Evolutionary conservation across 2,329 filamentous ascomycete species (phyloP).

Genomic region (Cladophialophora chaetospira): DNA sequence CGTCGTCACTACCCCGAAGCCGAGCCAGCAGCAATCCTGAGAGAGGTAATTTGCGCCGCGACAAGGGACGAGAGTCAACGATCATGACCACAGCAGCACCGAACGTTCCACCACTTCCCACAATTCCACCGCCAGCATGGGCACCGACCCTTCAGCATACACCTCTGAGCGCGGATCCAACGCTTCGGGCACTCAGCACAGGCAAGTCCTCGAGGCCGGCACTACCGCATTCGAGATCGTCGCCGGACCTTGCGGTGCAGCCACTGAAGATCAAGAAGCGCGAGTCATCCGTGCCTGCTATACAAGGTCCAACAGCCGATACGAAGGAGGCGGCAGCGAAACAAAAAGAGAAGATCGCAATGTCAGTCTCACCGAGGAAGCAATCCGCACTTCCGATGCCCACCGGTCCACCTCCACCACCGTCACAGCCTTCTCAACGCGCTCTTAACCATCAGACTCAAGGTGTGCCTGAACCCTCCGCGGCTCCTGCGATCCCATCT

Average conservation of each 20-base stretch:
- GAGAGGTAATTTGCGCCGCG: conserved; percentile 3
- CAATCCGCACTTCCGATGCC: background rate
- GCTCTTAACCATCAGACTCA: background rate
- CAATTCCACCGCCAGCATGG: conserved; percentile 22
- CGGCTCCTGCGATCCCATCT: conserved; percentile 10
- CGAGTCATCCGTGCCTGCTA: background rate
- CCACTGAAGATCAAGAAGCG: background rate
- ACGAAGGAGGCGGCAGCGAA: background rate
- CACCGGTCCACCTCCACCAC: background rate
- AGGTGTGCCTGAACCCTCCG: background rate
- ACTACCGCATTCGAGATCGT: conserved; percentile 1
- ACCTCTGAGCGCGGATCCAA: conserved; percentile 27
- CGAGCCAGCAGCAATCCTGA: conserved; percentile 18
- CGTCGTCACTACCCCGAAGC: conserved; percentile 1
- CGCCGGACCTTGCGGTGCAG: conserved; percentile 4
- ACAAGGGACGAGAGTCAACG: background rate
- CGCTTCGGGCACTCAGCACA: conserved; percentile 23
- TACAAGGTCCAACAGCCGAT: background rate
- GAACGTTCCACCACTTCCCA: conserved; percentile 9
- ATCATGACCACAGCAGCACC: background rate
- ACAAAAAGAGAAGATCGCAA: background rate
- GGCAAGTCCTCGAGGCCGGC: background rate
- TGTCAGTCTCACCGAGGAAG: conserved; percentile 1
- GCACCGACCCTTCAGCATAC: conserved; percentile 24
- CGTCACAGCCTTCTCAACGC: background rate